A percentile compares a stretch with the other conserved stretches of the same genome.
Evolutionary conservation across 2,329 filamentous ascomycete species (phyloP).

Genomic region (Mollisia scopiformis): DNA sequence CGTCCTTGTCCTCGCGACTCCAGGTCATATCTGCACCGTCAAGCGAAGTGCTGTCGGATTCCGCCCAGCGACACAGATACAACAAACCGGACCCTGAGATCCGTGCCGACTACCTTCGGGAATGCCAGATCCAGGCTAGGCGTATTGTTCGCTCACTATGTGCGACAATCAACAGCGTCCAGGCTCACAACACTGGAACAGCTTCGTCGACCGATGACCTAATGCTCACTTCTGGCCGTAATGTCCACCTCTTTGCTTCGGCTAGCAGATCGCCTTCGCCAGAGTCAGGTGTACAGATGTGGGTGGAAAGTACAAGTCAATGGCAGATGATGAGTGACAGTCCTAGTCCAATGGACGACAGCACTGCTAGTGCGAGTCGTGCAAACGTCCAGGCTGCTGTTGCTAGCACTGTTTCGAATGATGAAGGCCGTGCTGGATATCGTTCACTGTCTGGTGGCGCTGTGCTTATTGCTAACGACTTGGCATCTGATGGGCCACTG

Average conservation of each 20-base stretch:
- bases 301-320: constrained; percentile 4
- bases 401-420: not conserved
- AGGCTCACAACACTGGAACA: constrained; percentile 6
- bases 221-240: constrained; percentile 10
- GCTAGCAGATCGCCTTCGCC: not conserved
- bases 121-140: constrained; percentile 12
- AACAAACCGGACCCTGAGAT: constrained; percentile 8
- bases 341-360: not conserved
- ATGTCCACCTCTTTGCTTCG: constrained; percentile 7
- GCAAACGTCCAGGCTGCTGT: not conserved
- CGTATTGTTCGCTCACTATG: constrained; percentile 10
- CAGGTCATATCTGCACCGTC: not conserved
- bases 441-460: not conserved
- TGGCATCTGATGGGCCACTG: not conserved
- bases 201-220: not conserved
- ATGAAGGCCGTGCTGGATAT: not conserved
- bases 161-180: constrained; percentile 8
- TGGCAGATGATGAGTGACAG: constrained; percentile 2
- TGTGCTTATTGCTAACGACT: not conserved
- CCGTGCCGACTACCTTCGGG: constrained; percentile 5
- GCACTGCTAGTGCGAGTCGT: not conserved
- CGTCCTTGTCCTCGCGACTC: constrained; percentile 1
- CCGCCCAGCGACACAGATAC: not conserved
- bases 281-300: constrained; percentile 2
- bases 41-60: not conserved